Conservation (phyloP, 371 early-diverging fungal species). For the Vairimorpha necatrix region DNA sequence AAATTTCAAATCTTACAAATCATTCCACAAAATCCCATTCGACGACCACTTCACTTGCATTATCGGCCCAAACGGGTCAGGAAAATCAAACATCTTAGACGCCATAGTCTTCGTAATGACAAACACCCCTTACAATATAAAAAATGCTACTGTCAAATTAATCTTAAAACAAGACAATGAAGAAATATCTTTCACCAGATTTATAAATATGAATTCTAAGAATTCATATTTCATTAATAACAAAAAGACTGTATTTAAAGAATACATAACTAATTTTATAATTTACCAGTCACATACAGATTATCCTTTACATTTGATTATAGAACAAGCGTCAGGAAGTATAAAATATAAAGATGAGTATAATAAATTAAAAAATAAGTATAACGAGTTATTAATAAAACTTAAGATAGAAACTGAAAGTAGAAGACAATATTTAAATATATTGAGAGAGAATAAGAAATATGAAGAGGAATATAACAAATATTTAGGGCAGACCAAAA, state of each 20-base stretch:
- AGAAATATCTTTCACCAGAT: not conserved
- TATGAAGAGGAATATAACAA: slow-evolving; percentile 40
- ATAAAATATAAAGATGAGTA: slow-evolving; percentile 52
- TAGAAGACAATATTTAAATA: slow-evolving; percentile 39
- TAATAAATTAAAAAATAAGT: slow-evolving; percentile 28
- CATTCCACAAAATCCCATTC: slow-evolving; percentile 81
- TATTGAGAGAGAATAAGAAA: slow-evolving; percentile 31
- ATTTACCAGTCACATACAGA: slow-evolving; percentile 87
- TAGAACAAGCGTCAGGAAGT: slow-evolving; percentile 87
- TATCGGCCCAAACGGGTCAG: slow-evolving; percentile 96
- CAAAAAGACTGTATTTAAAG: slow-evolving; percentile 68
- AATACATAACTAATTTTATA: slow-evolving; percentile 85
- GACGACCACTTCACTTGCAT: slow-evolving; percentile 89
- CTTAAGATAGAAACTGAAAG: slow-evolving; percentile 48
- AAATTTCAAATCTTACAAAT: slow-evolving; percentile 97
- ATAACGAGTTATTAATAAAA: slow-evolving; percentile 37
- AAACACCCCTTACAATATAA: slow-evolving; percentile 75
- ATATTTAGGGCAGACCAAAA: slow-evolving; percentile 13
- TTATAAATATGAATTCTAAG: not conserved
- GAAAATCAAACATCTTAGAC: slow-evolving; percentile 98
- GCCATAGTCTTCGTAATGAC: slow-evolving; percentile 94
- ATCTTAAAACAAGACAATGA: slow-evolving; percentile 65
- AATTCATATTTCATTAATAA: slow-evolving; percentile 73
- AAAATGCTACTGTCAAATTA: slow-evolving; percentile 78
- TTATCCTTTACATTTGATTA: slow-evolving; percentile 70